Evolutionary conservation across 495 filamentous ascomycete species (phyloP), one percentile per base, ranked within the genome.

Genomic region (Aspergillus steynii): DNA sequence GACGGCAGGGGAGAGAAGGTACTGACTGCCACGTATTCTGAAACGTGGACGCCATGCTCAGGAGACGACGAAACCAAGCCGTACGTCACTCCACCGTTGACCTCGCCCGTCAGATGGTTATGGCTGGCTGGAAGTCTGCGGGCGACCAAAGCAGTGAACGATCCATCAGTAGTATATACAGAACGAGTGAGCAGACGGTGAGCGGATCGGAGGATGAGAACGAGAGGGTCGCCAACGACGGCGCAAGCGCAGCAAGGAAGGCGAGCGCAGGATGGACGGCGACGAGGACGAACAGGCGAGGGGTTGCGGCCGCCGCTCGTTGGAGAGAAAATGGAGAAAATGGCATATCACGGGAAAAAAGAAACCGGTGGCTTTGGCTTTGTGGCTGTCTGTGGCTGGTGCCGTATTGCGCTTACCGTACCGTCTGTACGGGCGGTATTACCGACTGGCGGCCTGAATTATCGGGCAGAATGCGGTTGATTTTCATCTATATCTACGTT

Each of bases 51-150:
- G 82, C 79, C 83, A 85, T 85, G 69, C 67, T 74, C 63, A 55
- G 57, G 65, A 55, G 64, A 60, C 52, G 57, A 29, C 50, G 55
- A 65, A 51, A 59, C 42, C 56, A 61, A 53, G 61, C 70, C 71
- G 65, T 60, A 20, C 20, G 66, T 73, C 77, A 82, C 77, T 77
- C 77, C 76, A 80, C 78, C 78, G 78, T 80, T 78, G 71, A 74
- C 76, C 73, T 77, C 68, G 73, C 74, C 69, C 74, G 81, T 86
- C 83, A 87, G 71, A 83, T 81, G 73, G 70, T 73, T 72, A 77
- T 77, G 71, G 69, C 76, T 72, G 76, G 76, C 70, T 73, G 74
- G 63, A 74, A 68, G 68, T 77, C 69, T 67, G 70, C 63, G 70
- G 69, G 68, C 69, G 66, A 73, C 69, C 63, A 64, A 56, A 67